phyloP scores from a whole-genome alignment of 345 rosid species.

The Crucihimalaya himalaica region DNA sequence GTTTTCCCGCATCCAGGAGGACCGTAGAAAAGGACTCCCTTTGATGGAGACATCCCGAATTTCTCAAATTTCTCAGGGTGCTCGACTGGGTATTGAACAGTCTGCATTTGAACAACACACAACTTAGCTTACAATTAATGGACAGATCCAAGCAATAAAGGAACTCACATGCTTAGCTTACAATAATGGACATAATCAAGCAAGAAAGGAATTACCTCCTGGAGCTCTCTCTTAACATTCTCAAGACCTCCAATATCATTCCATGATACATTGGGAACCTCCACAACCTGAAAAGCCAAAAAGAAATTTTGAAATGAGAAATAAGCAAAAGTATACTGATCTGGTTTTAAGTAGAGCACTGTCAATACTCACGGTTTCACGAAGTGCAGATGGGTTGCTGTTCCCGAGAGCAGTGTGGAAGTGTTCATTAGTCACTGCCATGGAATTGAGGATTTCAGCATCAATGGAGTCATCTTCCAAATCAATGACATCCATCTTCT shows the following conservation, averaged over 20 bases:
- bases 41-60: conserved; percentile 98
- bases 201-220: conserved; percentile 58
- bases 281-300: conserved; percentile 67
- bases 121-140: conserved; percentile 7
- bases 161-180: not conserved
- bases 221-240: conserved; percentile 94
- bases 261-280: conserved; percentile 93
- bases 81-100: conserved; percentile 98
- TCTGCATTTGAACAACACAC: conserved; percentile 49
- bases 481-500: conserved; percentile 98
- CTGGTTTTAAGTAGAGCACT: not conserved
- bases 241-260: conserved; percentile 96
- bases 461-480: conserved; percentile 95
- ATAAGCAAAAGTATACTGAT: not conserved
- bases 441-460: conserved; percentile 93
- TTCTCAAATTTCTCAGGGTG: conserved; percentile 98
- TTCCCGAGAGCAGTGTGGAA: conserved; percentile 90
- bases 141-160: conserved; percentile 12
- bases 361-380: conserved; percentile 73
- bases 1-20: conserved; percentile 99
- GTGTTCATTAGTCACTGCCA: conserved; percentile 96
- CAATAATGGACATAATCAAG: conserved; percentile 4
- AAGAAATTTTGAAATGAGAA: not conserved
- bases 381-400: conserved; percentile 87
- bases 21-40: conserved; percentile 96